Base-by-base conservation (phyloP, 1,284 basidiomycete species). In the Afroboletus lepidellus region DNA sequence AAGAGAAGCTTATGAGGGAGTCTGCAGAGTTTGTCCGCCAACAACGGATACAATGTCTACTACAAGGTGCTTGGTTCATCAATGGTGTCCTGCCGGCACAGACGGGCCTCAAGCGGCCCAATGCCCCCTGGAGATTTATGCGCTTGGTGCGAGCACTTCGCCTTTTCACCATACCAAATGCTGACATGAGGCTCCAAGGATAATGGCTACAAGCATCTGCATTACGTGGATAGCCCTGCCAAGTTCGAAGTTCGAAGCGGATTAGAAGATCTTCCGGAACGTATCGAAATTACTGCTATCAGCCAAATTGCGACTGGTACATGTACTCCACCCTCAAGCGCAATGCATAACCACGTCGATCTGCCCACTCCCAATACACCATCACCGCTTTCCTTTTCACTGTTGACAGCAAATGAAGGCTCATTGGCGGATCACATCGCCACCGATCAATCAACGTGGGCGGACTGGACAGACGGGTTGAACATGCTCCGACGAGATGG, bases 381-480 rank as follows among this genome's bases (percentile, higher is more conserved):
- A 1, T 92, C 90, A 1, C 84, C 86, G 3, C 74, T 92, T 23
- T 91, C 88, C 3, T 94, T 94, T 69, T 92, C 90, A 5, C 70
- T 94, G 53, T 68, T 90, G 47, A 87, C 79, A 51, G 77, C 87
- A 27, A 81, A 81, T 54, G 88, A 91, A 62, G 80, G 83, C 15
- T 87, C 88, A 18, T 69, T 96, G 50, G 89, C 92, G 6, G 92
- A 97, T 67, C 81, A 92, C 57, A 88, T 94, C 60, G 92, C 94
- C 2, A 83, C 90, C 9, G 91, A 95, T 68, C 79, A 84, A 48
- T 85, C 88, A 18, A 79, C 91, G 41, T 94, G 92, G 81, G 90
- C 92, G 21, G 95, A 98, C 72, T 98, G 95, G 95, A 92, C 92
- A 1, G 95, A 98, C 68, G 95, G 94, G 3, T 72, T 98, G 66